Conservation (phyloP, 306 rosid species). For the Medicago ruthenica region DNA sequence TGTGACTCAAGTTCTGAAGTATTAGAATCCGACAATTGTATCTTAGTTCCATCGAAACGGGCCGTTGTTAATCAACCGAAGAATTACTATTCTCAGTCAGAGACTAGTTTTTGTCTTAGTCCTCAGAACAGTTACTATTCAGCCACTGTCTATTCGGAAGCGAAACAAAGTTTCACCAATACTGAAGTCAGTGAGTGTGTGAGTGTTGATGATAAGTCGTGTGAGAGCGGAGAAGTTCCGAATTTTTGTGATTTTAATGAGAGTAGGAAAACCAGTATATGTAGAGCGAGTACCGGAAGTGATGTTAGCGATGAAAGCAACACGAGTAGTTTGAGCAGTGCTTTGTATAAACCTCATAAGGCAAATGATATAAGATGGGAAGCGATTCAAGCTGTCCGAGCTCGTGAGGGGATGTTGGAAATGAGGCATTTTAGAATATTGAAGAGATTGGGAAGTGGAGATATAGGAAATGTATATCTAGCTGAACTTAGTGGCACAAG, state of each 20-base stretch:
- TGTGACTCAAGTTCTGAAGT: slow-evolving; percentile 45
- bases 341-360: slow-evolving; percentile 83
- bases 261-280: slow-evolving; percentile 82
- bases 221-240: slow-evolving; percentile 61
- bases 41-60: slow-evolving; percentile 49
- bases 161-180: slow-evolving; percentile 87
- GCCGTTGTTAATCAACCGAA: slow-evolving; percentile 47
- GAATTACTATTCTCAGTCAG: slow-evolving; percentile 51
- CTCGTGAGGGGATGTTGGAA: slow-evolving; percentile 68
- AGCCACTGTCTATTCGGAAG: slow-evolving; percentile 77
- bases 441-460: slow-evolving; percentile 88
- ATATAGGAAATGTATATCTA: slow-evolving; percentile 86
- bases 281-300: slow-evolving; percentile 86
- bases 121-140: slow-evolving; percentile 84
- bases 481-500: slow-evolving; percentile 82
- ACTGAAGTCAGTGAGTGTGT: slow-evolving; percentile 85
- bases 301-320: slow-evolving; percentile 90
- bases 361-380: slow-evolving; percentile 94
- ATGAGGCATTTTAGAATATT: slow-evolving; percentile 77
- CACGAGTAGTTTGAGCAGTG: slow-evolving; percentile 71
- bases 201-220: slow-evolving; percentile 73
- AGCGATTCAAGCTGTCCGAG: slow-evolving; percentile 82
- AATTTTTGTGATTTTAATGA: slow-evolving; percentile 65
- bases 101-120: slow-evolving; percentile 64
- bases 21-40: slow-evolving; percentile 54